Conservation (phyloP, 2,329 filamentous ascomycete genomes). For the Aspergillus novoparasiticus region DNA sequence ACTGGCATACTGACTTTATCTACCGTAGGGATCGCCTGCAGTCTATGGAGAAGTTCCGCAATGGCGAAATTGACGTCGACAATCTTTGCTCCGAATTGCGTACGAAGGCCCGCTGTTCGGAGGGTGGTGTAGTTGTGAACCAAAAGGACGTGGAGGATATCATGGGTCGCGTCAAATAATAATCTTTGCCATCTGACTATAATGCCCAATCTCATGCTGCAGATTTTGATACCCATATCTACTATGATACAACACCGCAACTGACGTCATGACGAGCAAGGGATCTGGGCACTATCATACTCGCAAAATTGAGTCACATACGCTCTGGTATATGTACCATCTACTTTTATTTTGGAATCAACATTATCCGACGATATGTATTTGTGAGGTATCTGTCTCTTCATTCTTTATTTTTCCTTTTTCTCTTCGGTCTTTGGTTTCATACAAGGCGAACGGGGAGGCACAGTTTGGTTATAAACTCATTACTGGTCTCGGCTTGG, state of each 20-base stretch:
- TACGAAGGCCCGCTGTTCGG: slow-evolving; percentile 91
- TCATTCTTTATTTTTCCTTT: slow-evolving; percentile 1
- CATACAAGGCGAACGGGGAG: slow-evolving; percentile 12
- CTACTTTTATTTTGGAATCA: slow-evolving; percentile 1
- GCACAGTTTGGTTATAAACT: slow-evolving; percentile 4
- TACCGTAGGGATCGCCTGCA: slow-evolving; percentile 80
- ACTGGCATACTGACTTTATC: slow-evolving; percentile 45
- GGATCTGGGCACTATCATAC: slow-evolving; percentile 7
- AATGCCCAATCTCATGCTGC: not conserved
- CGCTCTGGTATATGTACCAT: slow-evolving; percentile 1
- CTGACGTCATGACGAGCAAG: slow-evolving; percentile 18
- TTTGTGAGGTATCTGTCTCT: not conserved
- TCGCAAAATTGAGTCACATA: slow-evolving; percentile 8
- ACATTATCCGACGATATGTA: slow-evolving; percentile 4
- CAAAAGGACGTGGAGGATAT: slow-evolving; percentile 85
- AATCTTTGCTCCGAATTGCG: slow-evolving; percentile 88
- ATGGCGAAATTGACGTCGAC: slow-evolving; percentile 91
- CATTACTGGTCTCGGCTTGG: not conserved
- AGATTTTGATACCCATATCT: slow-evolving; percentile 29
- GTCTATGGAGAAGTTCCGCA: slow-evolving; percentile 82
- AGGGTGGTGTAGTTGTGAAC: slow-evolving; percentile 84
- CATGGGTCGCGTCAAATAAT: slow-evolving; percentile 52
- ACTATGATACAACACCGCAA: slow-evolving; percentile 19
- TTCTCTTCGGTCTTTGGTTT: slow-evolving; percentile 2
- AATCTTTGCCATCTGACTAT: not conserved